Evolutionary conservation across 2,329 filamentous ascomycete genomes (phyloP).

Genomic region (Colletotrichum nymphaeae): DNA sequence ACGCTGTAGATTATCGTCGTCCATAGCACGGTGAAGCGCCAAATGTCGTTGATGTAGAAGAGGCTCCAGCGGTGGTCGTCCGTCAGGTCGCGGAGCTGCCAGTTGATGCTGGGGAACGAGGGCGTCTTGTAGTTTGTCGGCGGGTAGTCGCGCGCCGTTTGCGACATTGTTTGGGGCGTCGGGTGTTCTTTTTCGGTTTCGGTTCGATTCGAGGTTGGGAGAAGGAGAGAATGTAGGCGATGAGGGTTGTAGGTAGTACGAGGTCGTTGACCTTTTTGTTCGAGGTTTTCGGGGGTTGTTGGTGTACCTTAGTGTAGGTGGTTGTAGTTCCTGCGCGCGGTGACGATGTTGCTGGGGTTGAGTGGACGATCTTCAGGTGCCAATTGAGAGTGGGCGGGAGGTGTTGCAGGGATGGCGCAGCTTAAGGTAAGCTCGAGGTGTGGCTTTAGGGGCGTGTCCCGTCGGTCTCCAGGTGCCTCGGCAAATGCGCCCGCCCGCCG

Average conservation of each 20-base stretch:
- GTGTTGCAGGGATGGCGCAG: conserved; percentile 31
- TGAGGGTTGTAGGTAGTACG: neutral
- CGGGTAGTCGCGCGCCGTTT: conserved; percentile 44
- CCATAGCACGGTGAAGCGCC: conserved; percentile 90
- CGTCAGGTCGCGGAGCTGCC: conserved; percentile 66
- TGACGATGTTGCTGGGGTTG: conserved; percentile 22
- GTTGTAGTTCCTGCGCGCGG: neutral
- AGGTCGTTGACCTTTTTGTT: neutral
- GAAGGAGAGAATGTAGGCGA: conserved; percentile 25
- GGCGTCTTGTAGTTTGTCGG: conserved; percentile 72
- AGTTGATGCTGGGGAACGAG: conserved; percentile 84
- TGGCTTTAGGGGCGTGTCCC: conserved; percentile 23
- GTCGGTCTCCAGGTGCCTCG: conserved; percentile 41
- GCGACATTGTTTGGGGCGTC: neutral
- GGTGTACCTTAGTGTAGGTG: neutral
- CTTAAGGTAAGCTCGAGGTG: conserved; percentile 19
- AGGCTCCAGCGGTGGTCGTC: conserved; percentile 66
- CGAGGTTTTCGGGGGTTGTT: conserved; percentile 9
- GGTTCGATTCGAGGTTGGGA: neutral
- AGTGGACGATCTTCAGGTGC: conserved; percentile 7
- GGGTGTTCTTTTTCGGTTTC: too few species aligned
- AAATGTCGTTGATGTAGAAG: conserved; percentile 81
- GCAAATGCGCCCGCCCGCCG: conserved; percentile 36
- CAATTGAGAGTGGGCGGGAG: neutral
- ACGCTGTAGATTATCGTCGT: conserved; percentile 82